Evolutionary conservation across 345 rosid genomes (phyloP), one percentile per base, ranked within the genome.

Genomic region (Clarkia xantiana): DNA sequence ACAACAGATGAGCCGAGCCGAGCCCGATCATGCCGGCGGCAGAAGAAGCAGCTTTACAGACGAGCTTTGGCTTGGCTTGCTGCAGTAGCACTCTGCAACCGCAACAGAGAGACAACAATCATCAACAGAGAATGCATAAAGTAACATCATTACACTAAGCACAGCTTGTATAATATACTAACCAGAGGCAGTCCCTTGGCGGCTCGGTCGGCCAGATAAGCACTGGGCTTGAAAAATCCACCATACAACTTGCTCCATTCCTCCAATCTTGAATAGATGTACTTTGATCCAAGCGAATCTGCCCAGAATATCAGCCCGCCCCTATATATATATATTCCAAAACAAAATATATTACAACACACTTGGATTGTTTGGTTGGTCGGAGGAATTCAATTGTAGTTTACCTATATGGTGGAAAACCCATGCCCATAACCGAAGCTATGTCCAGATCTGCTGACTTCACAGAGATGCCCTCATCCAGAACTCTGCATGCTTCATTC

Each of bases 251-350:
- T 81, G 1, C 89, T 67, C 98, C 98, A 91, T 49, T 84, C 84
- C 53, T 79, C 76, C 71, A 91, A 67, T 69, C 69, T 81, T 19
- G 87, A 75, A 63, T 63, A 53, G 9, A 86, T 71, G 62, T 82
- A 78, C 54, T 78, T 86, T 4, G 94, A 76, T 50, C 94, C 94
- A 0, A 78, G 56, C n/a, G 79, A 64, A 62, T 86, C 82, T 14
- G 98, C 98, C 98, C 98, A 86, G 80, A 84, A 86, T 70, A 86
- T 67, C 56, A 81, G 60, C 29, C 98, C 98, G 56, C 98, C 98
- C 55, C 62, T 58, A 40, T 44, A 40, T 12, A 29, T 45, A 49
- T 25, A 29, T 29, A 29, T 3, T 13, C 11, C 16, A 9, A 14
- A 29, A 34, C 53, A 49, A 29, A 49, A 9, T 12, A 7, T n/a